Conservation (phyloP, 2,329 filamentous ascomycete genomes). For the Colletotrichum sp. region DNA sequence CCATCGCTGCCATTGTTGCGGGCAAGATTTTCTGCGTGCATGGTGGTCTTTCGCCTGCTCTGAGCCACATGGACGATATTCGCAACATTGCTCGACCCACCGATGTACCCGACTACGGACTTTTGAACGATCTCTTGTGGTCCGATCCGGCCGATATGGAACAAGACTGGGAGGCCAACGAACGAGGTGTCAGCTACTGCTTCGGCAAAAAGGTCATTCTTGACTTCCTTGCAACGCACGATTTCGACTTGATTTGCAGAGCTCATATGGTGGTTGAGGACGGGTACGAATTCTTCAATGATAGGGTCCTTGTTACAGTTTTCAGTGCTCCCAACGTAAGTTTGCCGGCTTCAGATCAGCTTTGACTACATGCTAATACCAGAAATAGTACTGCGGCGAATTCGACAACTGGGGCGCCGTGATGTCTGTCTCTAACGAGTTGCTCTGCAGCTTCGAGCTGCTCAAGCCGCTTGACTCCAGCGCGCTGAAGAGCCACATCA, state of each 20-base stretch:
- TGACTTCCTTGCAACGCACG: conserved; percentile 91
- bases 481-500: conserved; percentile 97
- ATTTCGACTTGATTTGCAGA: conserved; percentile 96
- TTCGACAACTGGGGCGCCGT: conserved; percentile 99
- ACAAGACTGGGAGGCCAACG: conserved; percentile 96
- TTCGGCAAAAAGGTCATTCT: conserved; percentile 99
- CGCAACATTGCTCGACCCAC: conserved; percentile 94
- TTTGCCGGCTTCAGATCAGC: conserved; percentile 25
- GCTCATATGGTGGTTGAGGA: conserved; percentile 99
- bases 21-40: conserved; percentile 99
- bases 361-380: conserved; percentile 27
- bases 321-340: conserved; percentile 97
- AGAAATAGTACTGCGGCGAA: conserved; percentile 88
- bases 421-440: conserved; percentile 94
- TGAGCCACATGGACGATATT: conserved; percentile 98
- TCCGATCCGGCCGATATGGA: conserved; percentile 98
- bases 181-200: conserved; percentile 96
- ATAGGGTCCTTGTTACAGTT: conserved; percentile 92
- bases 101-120: conserved; percentile 94
- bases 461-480: conserved; percentile 96
- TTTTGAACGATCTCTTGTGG: conserved; percentile 95
- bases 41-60: conserved; percentile 87
- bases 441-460: conserved; percentile 96
- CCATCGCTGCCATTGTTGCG: conserved; percentile 94
- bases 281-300: conserved; percentile 98